Base-by-base conservation (phyloP, 129 eudicot species). In the Sambucus nigra region DNA sequence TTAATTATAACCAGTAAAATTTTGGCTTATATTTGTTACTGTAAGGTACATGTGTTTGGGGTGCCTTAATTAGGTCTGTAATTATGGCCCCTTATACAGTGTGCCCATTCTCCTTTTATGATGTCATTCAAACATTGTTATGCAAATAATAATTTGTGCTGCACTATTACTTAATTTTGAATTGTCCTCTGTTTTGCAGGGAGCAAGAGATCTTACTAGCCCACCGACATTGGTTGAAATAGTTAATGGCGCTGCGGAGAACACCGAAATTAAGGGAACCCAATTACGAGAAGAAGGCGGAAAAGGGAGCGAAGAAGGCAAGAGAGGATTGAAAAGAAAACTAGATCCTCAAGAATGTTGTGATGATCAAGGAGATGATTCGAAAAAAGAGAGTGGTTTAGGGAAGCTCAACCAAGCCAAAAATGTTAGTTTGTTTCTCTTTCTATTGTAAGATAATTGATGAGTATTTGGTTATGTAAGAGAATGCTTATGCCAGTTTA, bases 201-300 rank as follows among this genome's bases (percentile, higher is more conserved):
- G 98, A 60, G 89, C 98, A 28, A 76, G 89, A 77, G 84, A 86
- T 63, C 78, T 91, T 32, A 74, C 87, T 25, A 74, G 79, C 69
- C 72, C 94, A 21, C 93, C 98, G 47, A 82, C 86, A 53, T 55
- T 91, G 68, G 69, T 95, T 0, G 95, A 91, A 67, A 77, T 85
- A 60, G 65, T 85, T 47, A 77, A 79, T 24, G 68, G 80, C 64
- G 66, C 83, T 0, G 25, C 79, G 47, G 87, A 76, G 61, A 71
- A 75, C 24, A 76, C 81, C 42, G 78, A 68, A 47, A 59, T 17
- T 8, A 53, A 64, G 51, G 68, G 73, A 15, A 22, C 31, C 12
- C 12, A 35, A 58, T 47, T 44, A 9, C 47, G 51, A 2, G 59
- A 55, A 2, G 69, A 50, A 1, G 57, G 62, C 0, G 66, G 52